Evolutionary conservation across 2,329 filamentous ascomycete species (phyloP).

Genomic region (Pyrenophora teres): DNA sequence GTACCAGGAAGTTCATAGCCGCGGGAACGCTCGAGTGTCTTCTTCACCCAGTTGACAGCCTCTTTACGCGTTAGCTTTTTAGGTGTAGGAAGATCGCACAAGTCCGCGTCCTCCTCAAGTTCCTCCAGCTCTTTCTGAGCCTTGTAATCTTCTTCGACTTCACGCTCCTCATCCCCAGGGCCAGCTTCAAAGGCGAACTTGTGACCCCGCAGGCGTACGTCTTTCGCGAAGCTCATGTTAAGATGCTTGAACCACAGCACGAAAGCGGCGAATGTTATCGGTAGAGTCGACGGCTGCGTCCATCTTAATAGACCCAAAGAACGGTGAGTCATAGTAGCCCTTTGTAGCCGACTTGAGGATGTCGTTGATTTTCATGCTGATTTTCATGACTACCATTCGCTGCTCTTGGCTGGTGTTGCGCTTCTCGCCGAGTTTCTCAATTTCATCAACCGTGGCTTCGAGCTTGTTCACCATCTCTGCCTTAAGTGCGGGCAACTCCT

Average conservation of each 20-base stretch:
- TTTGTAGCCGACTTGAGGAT: constrained; percentile 55
- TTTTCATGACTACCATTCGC: constrained; percentile 52
- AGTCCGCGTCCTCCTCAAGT: no score
- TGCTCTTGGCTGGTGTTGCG: constrained; percentile 56
- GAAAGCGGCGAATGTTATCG: constrained; percentile 53
- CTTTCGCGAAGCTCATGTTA: constrained; percentile 53
- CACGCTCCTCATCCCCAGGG: constrained; percentile 18
- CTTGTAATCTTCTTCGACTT: constrained; percentile 1
- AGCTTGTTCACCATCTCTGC: constrained; percentile 40
- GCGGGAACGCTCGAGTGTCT: constrained; percentile 51
- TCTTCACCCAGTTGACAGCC: constrained; percentile 50
- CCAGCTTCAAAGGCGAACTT: constrained; percentile 39
- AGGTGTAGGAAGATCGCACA: constrained; percentile 14
- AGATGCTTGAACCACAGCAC: constrained; percentile 61
- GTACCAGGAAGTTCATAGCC: constrained; percentile 64
- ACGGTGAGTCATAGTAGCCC: constrained; percentile 58
- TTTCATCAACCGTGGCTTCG: constrained; percentile 23
- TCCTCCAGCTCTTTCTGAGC: constrained; percentile 12
- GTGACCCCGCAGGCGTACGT: constrained; percentile 53
- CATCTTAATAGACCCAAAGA: constrained; percentile 52
- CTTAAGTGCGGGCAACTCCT: constrained; percentile 44
- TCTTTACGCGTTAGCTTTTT: constrained; percentile 39
- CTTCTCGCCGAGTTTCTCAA: constrained; percentile 57
- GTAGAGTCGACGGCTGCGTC: constrained; percentile 19
- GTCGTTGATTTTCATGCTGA: constrained; percentile 53